Conservation (phyloP, 257 asterid species). For the Solanum etuberosum region DNA sequence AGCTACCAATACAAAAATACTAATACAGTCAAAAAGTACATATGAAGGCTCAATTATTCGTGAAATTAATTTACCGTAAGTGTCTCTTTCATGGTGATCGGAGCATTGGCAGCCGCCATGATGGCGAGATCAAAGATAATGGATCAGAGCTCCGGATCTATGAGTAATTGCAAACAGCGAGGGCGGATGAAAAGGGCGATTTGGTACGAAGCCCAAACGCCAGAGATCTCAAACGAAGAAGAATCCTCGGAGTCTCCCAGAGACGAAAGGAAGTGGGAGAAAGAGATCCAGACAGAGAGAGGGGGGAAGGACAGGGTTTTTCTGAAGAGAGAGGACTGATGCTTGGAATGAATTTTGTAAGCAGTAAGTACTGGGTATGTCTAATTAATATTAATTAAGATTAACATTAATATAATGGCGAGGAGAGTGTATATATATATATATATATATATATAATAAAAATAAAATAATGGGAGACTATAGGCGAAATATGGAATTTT, state of each 20-base stretch:
- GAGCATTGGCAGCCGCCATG: conserved; percentile 99
- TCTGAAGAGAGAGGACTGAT: conserved; percentile 1
- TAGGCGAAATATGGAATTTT: neutral
- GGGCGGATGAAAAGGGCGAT: neutral
- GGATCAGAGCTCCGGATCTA: conserved; percentile 49
- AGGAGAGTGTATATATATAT: neutral
- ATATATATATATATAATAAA: neutral
- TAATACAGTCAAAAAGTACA: neutral
- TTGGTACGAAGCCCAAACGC: neutral
- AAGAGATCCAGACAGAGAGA: conserved; percentile 11
- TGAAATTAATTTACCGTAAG: conserved; percentile 56
- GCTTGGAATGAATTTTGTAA: neutral
- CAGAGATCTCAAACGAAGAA: conserved; percentile 36
- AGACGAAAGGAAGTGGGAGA: conserved; percentile 14
- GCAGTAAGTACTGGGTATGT: neutral
- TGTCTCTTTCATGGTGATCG: conserved; percentile 95
- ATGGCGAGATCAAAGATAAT: conserved; percentile 31
- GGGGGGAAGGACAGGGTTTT: conserved; percentile 5
- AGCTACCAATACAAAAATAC: neutral
- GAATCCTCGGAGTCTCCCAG: conserved; percentile 20
- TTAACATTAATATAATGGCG: neutral
- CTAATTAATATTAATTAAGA: neutral
- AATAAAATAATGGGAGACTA: neutral
- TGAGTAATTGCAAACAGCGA: conserved; percentile 13
- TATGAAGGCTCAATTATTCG: neutral